Evolutionary conservation across 1,284 basidiomycete genomes (phyloP).

Genomic region (Rhodotorula sp.): DNA sequence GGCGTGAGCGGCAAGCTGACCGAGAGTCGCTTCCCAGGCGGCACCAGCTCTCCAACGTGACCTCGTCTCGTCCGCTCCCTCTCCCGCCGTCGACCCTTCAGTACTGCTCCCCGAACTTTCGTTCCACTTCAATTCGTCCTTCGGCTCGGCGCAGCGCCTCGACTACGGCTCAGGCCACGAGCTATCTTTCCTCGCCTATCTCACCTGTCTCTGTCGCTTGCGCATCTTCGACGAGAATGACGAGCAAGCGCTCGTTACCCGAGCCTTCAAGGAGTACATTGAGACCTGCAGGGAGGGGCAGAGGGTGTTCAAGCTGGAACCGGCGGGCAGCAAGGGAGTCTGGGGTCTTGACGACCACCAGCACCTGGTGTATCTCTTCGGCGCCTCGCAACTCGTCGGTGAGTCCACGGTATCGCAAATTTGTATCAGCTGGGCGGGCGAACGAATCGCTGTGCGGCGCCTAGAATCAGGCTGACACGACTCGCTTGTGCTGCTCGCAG

Average conservation of each 20-base stretch:
- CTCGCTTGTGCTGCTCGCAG: not conserved
- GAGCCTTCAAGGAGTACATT: slow-evolving; percentile 71
- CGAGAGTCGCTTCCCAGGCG: not conserved
- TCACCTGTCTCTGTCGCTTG: slow-evolving; percentile 58
- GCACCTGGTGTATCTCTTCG: slow-evolving; percentile 72
- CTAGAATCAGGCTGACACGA: too few species aligned
- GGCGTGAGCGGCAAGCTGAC: not conserved
- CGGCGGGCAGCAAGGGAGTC: slow-evolving; percentile 94
- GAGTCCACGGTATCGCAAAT: slow-evolving; percentile 9
- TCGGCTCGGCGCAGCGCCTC: slow-evolving; percentile 85
- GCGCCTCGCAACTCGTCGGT: slow-evolving; percentile 76
- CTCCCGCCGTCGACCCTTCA: slow-evolving; percentile 56
- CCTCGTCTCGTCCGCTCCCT: slow-evolving; percentile 48
- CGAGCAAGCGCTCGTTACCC: slow-evolving; percentile 51
- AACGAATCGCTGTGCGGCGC: not conserved
- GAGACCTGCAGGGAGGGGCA: slow-evolving; percentile 81
- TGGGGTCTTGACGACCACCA: slow-evolving; percentile 97
- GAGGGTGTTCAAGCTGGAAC: slow-evolving; percentile 85
- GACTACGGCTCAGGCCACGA: slow-evolving; percentile 98
- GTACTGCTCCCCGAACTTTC: slow-evolving; percentile 59
- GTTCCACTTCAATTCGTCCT: slow-evolving; percentile 77
- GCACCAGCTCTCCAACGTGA: not conserved
- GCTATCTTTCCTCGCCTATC: slow-evolving; percentile 75
- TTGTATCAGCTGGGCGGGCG: too few species aligned
- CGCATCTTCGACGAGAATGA: slow-evolving; percentile 43